phyloP scores from a whole-genome alignment of 495 filamentous ascomycete genomes.

The Tetracladium marchalianum region DNA sequence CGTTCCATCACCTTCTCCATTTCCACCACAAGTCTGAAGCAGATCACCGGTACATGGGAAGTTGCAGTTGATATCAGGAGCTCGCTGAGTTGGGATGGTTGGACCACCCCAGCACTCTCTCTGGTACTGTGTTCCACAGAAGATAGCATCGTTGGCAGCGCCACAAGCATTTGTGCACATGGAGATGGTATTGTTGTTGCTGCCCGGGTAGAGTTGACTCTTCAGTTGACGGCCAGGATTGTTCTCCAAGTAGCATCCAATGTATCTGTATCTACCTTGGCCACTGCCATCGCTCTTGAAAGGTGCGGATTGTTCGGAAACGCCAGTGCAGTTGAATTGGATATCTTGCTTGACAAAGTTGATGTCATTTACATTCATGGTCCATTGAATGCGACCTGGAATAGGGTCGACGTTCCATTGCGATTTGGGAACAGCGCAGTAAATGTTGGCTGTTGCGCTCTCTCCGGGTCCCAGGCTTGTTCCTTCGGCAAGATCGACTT shows the following conservation, averaged over 20 bases:
- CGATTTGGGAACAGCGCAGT: slow-evolving; percentile 33
- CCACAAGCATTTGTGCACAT: slow-evolving; percentile 30
- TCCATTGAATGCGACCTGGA: slow-evolving; percentile 29
- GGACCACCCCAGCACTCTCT: slow-evolving; percentile 40
- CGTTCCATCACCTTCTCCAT: slow-evolving; percentile 21
- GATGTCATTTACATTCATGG: slow-evolving; percentile 35
- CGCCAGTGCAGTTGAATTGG: slow-evolving; percentile 26
- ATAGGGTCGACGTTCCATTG: slow-evolving; percentile 36
- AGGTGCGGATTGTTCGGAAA: slow-evolving; percentile 29
- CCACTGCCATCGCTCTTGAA: slow-evolving; percentile 18
- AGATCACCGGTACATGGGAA: slow-evolving; percentile 26
- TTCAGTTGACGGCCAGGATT: slow-evolving; percentile 29
- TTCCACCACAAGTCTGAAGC: slow-evolving; percentile 28
- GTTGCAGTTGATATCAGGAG: slow-evolving; percentile 25
- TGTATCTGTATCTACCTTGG: slow-evolving; percentile 26
- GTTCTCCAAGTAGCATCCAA: slow-evolving; percentile 32
- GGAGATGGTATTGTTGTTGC: slow-evolving; percentile 24
- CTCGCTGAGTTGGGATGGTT: slow-evolving; percentile 19
- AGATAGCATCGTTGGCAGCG: slow-evolving; percentile 24
- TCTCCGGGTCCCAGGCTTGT: slow-evolving; percentile 31
- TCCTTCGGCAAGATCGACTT: slow-evolving; percentile 40
- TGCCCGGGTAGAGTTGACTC: slow-evolving; percentile 23
- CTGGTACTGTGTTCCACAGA: slow-evolving; percentile 41
- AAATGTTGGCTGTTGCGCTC: slow-evolving; percentile 30
- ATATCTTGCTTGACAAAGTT: slow-evolving; percentile 31